Percentiles rank a stretch among this genome's conserved stretches.
Conservation (phyloP, 2,329 filamentous ascomycete genomes). For the Westerdykella ornata region DNA sequence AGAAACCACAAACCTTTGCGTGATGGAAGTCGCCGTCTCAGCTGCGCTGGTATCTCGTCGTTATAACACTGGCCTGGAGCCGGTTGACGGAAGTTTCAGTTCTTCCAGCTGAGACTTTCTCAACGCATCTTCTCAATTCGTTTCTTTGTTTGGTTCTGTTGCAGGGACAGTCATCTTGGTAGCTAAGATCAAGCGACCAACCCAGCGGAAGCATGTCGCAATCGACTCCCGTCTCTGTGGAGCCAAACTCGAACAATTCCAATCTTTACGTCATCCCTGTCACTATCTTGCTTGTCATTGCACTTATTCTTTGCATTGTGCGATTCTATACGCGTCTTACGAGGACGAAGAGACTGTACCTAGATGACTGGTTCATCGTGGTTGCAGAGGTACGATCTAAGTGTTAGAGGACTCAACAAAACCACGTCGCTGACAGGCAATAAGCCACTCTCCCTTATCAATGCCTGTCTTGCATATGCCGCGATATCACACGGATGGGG, state of each 20-base stretch:
- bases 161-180: too few relatives aligned
- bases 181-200: too few relatives aligned
- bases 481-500: conserved; percentile 21
- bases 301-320: conserved; percentile 14
- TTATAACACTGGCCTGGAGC: too few relatives aligned
- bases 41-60: too few relatives aligned
- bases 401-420: background rate
- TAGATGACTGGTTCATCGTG: conserved; percentile 25
- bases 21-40: too few relatives aligned
- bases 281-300: conserved; percentile 13
- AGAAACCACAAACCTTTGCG: too few relatives aligned
- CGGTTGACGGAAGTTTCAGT: too few relatives aligned
- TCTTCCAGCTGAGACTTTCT: too few relatives aligned
- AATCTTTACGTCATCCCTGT: conserved; percentile 18
- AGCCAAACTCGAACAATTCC: conserved; percentile 17
- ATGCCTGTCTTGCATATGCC: conserved; percentile 11
- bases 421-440: background rate
- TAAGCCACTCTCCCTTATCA: conserved; percentile 15
- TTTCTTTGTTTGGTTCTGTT: too few relatives aligned
- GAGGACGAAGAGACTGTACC: conserved; percentile 12
- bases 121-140: too few relatives aligned
- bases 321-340: conserved; percentile 19
- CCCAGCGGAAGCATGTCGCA: background rate
- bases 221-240: conserved; percentile 5
- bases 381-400: conserved; percentile 17